These are phyloP conservation scores for Drechmeria coniospora DNA, from an alignment of 2,329 filamentous ascomycete species.

Conservation along the genomic window DNA sequence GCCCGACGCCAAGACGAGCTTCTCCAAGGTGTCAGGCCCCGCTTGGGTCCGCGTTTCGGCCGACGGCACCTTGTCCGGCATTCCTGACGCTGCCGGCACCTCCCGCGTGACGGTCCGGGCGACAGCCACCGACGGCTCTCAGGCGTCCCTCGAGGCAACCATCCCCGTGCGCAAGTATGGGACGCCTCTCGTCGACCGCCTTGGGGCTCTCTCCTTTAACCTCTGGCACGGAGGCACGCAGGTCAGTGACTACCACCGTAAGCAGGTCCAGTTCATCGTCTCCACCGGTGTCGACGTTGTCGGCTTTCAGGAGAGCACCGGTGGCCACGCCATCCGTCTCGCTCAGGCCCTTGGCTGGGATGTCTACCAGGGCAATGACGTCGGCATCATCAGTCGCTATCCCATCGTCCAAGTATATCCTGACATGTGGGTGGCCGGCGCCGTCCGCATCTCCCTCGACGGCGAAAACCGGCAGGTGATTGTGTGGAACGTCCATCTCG, in stretches of 20 bases:
- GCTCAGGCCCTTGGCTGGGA: constrained; percentile 24
- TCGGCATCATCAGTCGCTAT: constrained; percentile 22
- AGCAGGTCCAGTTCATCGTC: constrained; percentile 21
- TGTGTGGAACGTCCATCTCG: constrained; percentile 21
- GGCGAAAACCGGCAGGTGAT: constrained; percentile 14
- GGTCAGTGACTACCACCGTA: constrained; percentile 20
- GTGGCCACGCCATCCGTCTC: constrained; percentile 15
- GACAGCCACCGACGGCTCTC: constrained; percentile 10
- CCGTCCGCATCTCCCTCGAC: constrained; percentile 20
- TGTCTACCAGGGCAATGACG: constrained; percentile 17
- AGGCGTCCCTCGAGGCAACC: constrained; percentile 11
- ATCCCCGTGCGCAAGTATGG: constrained; percentile 16
- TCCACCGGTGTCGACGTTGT: constrained; percentile 18
- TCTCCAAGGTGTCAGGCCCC: constrained; percentile 10
- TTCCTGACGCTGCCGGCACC: constrained; percentile 9
- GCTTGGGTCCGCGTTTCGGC: constrained; percentile 18
- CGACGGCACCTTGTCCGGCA: constrained; percentile 21
- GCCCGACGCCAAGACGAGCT: constrained; percentile 10
- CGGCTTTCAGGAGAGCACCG: constrained; percentile 20
- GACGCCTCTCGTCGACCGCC: constrained; percentile 15
- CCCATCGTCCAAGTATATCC: constrained; percentile 17
- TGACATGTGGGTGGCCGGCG: constrained; percentile 13
- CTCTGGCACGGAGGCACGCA: constrained; percentile 22
- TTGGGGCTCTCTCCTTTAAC: constrained; percentile 23
- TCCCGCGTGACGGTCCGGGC: constrained; percentile 14